A percentile compares a stretch with the other conserved stretches of the same genome.
phyloP scores from a whole-genome alignment of 148 eudicot genomes.

The Vaccinium corymbosum region DNA sequence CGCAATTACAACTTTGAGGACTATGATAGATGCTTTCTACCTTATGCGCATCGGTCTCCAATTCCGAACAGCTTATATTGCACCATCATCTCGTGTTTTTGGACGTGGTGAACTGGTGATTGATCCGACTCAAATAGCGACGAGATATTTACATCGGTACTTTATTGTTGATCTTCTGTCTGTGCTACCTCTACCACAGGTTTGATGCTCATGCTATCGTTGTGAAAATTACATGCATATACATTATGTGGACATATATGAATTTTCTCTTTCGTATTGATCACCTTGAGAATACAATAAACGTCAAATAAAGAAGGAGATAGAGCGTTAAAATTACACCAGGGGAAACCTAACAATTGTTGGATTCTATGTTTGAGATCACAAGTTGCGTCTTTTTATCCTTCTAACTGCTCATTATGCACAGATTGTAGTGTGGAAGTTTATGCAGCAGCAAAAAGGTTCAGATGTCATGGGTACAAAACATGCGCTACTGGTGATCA shows the following conservation, averaged over 20 bases:
- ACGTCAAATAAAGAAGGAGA: not conserved
- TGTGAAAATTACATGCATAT: not conserved
- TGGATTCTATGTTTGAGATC: not conserved
- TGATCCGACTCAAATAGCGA: slow-evolving; percentile 42
- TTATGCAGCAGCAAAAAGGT: slow-evolving; percentile 32
- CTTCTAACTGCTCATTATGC: slow-evolving; percentile 12
- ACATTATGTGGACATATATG: not conserved
- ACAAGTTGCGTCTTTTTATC: not conserved
- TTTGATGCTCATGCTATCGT: slow-evolving; percentile 14
- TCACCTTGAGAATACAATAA: not conserved
- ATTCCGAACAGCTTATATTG: slow-evolving; percentile 47
- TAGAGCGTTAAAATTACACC: not conserved
- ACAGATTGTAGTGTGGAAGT: slow-evolving; percentile 65
- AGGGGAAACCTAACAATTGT: not conserved
- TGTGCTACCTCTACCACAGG: slow-evolving; percentile 49
- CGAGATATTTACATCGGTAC: slow-evolving; percentile 36
- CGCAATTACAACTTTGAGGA: slow-evolving; percentile 30
- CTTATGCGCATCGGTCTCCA: slow-evolving; percentile 37
- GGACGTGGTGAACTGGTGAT: slow-evolving; percentile 52
- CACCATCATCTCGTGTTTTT: slow-evolving; percentile 49
- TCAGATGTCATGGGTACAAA: slow-evolving; percentile 52
- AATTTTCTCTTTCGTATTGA: not conserved
- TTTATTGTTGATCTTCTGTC: slow-evolving; percentile 42
- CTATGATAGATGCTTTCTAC: slow-evolving; percentile 36
- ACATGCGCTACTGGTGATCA: slow-evolving; percentile 36